A percentile compares a stretch with the other conserved stretches of the same genome.
These are phyloP conservation scores for Nymphaea colorata DNA, from an alignment of 164 flowering plant species.

Conservation along the genomic window DNA sequence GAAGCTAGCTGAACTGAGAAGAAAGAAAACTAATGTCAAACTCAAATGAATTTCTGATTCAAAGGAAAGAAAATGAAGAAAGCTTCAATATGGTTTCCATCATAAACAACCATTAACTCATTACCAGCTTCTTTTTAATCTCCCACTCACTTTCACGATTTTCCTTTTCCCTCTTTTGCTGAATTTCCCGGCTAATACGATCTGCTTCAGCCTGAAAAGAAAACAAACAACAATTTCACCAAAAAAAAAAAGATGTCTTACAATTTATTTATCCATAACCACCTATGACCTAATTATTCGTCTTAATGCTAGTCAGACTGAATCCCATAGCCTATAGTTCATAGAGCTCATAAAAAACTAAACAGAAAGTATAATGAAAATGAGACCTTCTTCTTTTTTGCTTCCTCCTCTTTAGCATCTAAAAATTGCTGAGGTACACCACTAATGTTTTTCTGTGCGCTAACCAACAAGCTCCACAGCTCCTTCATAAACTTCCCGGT, in stretches of 20 bases:
- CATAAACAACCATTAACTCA: neutral
- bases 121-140: slow-evolving; percentile 60
- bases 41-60: slow-evolving; percentile 19
- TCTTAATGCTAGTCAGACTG: too few relatives aligned
- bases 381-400: slow-evolving; percentile 61
- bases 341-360: too few relatives aligned
- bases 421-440: slow-evolving; percentile 95
- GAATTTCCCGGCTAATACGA: slow-evolving; percentile 57
- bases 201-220: slow-evolving; percentile 57
- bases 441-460: slow-evolving; percentile 82
- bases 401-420: slow-evolving; percentile 92
- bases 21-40: slow-evolving; percentile 54
- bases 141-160: slow-evolving; percentile 26
- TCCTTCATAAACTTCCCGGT: slow-evolving; percentile 98
- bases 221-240: neutral
- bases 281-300: too few relatives aligned
- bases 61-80: neutral
- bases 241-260: neutral
- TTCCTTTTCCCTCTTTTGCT: slow-evolving; percentile 61
- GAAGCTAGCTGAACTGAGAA: slow-evolving; percentile 93
- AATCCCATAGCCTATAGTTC: too few relatives aligned
- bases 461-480: slow-evolving; percentile 81
- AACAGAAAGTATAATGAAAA: neutral
- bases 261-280: neutral
- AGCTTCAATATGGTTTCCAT: neutral